phyloP scores from a whole-genome alignment of 2,329 filamentous ascomycete species.

The Claviceps fusiformis region DNA sequence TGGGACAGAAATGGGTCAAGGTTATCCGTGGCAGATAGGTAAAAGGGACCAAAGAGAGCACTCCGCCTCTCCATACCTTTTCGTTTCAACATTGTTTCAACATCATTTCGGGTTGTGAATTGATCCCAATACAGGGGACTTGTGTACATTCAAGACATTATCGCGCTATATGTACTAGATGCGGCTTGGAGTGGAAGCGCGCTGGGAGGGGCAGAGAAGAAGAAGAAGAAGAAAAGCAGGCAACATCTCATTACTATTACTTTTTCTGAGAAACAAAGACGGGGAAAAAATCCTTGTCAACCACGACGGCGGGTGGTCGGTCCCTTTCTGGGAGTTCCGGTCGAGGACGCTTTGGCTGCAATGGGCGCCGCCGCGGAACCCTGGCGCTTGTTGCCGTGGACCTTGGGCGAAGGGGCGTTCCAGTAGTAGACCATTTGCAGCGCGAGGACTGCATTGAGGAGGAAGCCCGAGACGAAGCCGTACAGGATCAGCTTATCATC shows the following conservation, averaged over 20 bases:
- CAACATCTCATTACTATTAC: not conserved
- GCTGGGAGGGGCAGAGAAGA: not conserved
- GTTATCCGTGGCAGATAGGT: no score
- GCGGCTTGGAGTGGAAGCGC: no score
- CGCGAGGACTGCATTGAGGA: conserved; percentile 77
- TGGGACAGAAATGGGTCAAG: no score
- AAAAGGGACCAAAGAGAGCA: no score
- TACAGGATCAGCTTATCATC: conserved; percentile 94
- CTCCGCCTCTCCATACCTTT: no score
- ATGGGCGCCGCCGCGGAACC: conserved; percentile 10
- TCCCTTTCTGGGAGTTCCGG: conserved; percentile 25
- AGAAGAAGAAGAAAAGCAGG: not conserved
- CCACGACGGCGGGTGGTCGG: conserved; percentile 31
- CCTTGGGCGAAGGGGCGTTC: conserved; percentile 50
- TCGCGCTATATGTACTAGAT: no score
- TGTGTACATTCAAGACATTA: no score
- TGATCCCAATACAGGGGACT: no score
- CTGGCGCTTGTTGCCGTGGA: conserved; percentile 26
- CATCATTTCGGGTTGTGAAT: no score
- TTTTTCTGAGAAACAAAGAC: not conserved
- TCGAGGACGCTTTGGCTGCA: conserved; percentile 15
- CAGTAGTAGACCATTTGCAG: conserved; percentile 93
- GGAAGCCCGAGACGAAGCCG: conserved; percentile 81
- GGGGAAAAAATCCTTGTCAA: conserved; percentile 10
- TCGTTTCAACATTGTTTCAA: no score